Evolutionary conservation across 1,139 yeast species (phyloP), one percentile per base, ranked within the genome.

Genomic region (Candida glucosophila): DNA sequence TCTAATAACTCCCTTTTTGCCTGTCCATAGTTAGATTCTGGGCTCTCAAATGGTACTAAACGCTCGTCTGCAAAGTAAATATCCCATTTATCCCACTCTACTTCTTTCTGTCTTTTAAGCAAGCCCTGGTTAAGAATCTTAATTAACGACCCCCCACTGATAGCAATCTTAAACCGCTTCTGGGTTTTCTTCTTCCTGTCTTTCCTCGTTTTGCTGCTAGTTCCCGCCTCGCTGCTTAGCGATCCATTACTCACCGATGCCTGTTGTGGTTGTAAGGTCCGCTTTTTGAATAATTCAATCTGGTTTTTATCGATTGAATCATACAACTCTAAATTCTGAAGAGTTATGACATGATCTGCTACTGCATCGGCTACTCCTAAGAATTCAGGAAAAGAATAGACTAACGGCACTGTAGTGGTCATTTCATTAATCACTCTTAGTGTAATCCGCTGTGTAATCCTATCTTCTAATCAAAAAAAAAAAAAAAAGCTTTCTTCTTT

Each of bases 41-140:
- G 69, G 23, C 82, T 76, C 29, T 71, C 78, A 43, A 86, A 82
- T 25, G 95, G 93, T 24, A 90, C 98, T 36, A 90, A 63, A 52
- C 98, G 73, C 59, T 90, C 98, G 54, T 90, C 98, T 12, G 96
- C 95, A 60, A 90, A 88, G 54, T 83, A 90, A 31, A 90, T 74
- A 47, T 90, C 95, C 98, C 98, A 90, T 48, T 77, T 80, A 29
- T 74, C 79, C 97, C 97, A 90, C 39, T 76, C 77, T 21, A 90
- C 77, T 37, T 76, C 86, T 25, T 68, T 67, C 31, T 57, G 57
- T 43, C 94, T 67, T 22, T 69, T 65, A 31, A 88, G 57, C 35
- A 90, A 63, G 9, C 96, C 97, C 52, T 88, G 88, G 36, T 81
- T 73, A 30, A 90, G 64, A 27, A 88, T 93, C 35, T 80, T 77